A percentile compares a stretch with the other conserved stretches of the same genome.
Conservation (phyloP, 768 basidiomycete species). For the Mycena maculata region DNA sequence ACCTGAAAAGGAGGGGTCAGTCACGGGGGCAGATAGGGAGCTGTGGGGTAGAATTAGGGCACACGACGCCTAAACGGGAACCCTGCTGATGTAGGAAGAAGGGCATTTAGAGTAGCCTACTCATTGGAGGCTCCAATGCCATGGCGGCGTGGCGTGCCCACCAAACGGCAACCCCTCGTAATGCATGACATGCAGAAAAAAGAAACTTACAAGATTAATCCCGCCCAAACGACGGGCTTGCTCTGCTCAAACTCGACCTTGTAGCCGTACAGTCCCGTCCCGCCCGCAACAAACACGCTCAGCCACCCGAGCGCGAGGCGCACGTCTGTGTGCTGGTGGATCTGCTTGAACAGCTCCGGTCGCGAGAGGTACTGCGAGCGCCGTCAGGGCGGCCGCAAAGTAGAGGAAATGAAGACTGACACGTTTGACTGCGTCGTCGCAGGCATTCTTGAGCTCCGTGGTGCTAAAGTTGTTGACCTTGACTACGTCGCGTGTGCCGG, state of each 20-base stretch:
- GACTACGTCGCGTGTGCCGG: constrained; percentile 58
- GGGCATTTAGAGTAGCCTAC: too few relatives aligned
- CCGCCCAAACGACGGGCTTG: constrained; percentile 83
- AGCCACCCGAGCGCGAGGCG: constrained; percentile 89
- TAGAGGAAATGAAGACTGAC: constrained; percentile 54
- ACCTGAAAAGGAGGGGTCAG: constrained; percentile 57
- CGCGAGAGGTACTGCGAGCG: constrained; percentile 77
- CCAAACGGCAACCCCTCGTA: too few relatives aligned
- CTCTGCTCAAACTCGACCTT: constrained; percentile 90
- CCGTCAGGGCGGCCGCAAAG: constrained; percentile 10
- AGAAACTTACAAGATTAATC: constrained; percentile 76
- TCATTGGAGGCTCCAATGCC: too few relatives aligned
- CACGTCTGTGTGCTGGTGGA: constrained; percentile 89
- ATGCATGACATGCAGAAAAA: too few relatives aligned
- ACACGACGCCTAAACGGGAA: constrained; percentile 17
- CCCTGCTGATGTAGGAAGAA: too few relatives aligned
- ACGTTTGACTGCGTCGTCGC: constrained; percentile 91
- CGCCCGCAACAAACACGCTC: constrained; percentile 83
- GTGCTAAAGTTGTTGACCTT: constrained; percentile 70
- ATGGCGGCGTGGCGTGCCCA: too few relatives aligned
- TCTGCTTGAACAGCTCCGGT: constrained; percentile 87
- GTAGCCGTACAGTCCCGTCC: constrained; percentile 87
- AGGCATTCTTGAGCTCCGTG: constrained; percentile 74
- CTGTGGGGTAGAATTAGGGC: too few relatives aligned
- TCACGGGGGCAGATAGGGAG: not conserved